Evolutionary conservation across 768 basidiomycete species (phyloP).

Genomic region (Russula vinacea): DNA sequence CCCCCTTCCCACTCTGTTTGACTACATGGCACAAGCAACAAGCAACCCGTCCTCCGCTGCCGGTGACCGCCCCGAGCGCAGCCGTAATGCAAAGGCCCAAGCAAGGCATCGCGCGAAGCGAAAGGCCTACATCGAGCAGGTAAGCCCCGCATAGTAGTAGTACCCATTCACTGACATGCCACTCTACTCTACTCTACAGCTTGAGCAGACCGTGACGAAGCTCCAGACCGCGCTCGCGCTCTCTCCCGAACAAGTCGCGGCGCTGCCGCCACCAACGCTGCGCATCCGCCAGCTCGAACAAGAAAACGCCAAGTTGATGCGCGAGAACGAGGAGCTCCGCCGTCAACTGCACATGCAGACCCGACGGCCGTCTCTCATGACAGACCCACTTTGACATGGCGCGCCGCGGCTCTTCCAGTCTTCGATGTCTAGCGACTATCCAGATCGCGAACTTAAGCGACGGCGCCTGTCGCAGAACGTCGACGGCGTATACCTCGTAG

Average conservation of each 20-base stretch:
- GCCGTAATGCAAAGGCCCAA: slow-evolving; percentile 85
- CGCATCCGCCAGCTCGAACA: slow-evolving; percentile 82
- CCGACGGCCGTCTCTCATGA: slow-evolving; percentile 26
- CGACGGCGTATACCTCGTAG: slow-evolving; percentile 35
- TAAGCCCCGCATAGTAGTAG: slow-evolving; percentile 36
- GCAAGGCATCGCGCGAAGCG: slow-evolving; percentile 87
- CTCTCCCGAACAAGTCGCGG: slow-evolving; percentile 70
- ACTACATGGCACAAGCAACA: slow-evolving; percentile 20
- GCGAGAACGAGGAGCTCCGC: slow-evolving; percentile 74
- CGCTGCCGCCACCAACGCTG: slow-evolving; percentile 65
- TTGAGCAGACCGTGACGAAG: slow-evolving; percentile 83
- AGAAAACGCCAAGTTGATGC: slow-evolving; percentile 66
- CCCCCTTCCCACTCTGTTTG: neutral
- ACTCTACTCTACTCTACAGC: slow-evolving; percentile 44
- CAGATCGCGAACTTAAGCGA: slow-evolving; percentile 32
- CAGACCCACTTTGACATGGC: slow-evolving; percentile 30
- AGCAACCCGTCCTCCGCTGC: neutral
- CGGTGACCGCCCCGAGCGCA: slow-evolving; percentile 56
- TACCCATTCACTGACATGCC: neutral
- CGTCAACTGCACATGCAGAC: slow-evolving; percentile 47
- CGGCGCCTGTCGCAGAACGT: slow-evolving; percentile 34
- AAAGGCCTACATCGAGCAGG: slow-evolving; percentile 92
- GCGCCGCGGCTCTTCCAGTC: slow-evolving; percentile 27
- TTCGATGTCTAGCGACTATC: slow-evolving; percentile 32
- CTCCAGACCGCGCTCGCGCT: slow-evolving; percentile 72